These are phyloP conservation scores for Cyclaneusma minus DNA, from an alignment of 2,329 filamentous ascomycete species.

Conservation along the genomic window DNA sequence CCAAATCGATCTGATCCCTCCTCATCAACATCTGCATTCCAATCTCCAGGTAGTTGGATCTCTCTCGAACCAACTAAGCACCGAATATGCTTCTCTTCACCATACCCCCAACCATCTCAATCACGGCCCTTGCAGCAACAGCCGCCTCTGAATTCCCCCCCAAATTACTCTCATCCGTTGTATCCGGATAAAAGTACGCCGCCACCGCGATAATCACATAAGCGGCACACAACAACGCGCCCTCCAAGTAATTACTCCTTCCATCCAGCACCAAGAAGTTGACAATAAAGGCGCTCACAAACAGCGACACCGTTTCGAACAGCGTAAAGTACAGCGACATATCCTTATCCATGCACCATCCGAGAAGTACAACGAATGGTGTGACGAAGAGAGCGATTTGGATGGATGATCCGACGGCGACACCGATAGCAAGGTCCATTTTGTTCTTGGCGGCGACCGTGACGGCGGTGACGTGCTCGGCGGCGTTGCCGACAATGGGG, in stretches of 20 bases:
- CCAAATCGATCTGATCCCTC: too few species aligned
- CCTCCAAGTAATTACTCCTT: constrained; percentile 76
- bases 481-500: constrained; percentile 59
- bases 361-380: constrained; percentile 53
- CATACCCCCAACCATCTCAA: too few species aligned
- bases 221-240: constrained; percentile 49
- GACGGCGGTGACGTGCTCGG: constrained; percentile 57
- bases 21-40: too few species aligned
- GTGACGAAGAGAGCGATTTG: constrained; percentile 61
- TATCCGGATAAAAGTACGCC: constrained; percentile 49
- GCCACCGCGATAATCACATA: constrained; percentile 54
- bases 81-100: too few species aligned
- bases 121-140: too few species aligned
- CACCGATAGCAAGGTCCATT: constrained; percentile 60
- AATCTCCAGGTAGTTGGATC: too few species aligned
- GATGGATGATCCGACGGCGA: constrained; percentile 55
- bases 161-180: constrained; percentile 27
- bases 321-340: constrained; percentile 76
- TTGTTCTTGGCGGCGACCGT: constrained; percentile 61
- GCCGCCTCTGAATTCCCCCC: constrained; percentile 15
- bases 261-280: constrained; percentile 80
- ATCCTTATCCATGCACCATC: constrained; percentile 52
- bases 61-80: too few species aligned
- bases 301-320: constrained; percentile 79
- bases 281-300: constrained; percentile 71